These are phyloP conservation scores for Carex cristatella DNA, from an alignment of 176 grass and related monocot genomes.

Conservation along the genomic window DNA sequence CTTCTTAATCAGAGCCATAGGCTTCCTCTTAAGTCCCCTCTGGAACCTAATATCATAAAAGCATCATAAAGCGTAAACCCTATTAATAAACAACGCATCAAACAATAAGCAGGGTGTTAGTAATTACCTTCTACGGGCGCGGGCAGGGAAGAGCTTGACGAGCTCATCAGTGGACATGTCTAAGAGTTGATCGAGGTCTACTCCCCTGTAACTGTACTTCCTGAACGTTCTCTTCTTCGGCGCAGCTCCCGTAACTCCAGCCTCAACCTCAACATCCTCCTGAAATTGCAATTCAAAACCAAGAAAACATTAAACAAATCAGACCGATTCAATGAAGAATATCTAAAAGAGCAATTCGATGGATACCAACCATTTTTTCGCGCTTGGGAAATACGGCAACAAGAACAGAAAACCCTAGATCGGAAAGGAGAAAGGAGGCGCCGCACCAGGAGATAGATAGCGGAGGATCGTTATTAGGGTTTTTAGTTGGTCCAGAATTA, in stretches of 20 bases:
- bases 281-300: constrained; percentile 20
- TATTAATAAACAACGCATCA: too few species aligned
- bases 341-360: neutral
- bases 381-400: neutral
- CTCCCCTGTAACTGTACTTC: constrained; percentile 95
- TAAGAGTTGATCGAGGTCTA: constrained; percentile 91
- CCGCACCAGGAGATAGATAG: neutral
- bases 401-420: constrained; percentile 8
- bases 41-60: constrained; percentile 47
- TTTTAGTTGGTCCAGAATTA: neutral
- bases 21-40: constrained; percentile 97
- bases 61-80: neutral
- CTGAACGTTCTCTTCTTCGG: constrained; percentile 99
- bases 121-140: constrained; percentile 60
- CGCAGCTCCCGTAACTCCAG: constrained; percentile 35
- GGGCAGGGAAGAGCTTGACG: constrained; percentile 77
- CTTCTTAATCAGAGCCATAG: constrained; percentile 94
- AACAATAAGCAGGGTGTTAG: neutral
- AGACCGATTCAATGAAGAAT: neutral
- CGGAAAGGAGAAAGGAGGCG: constrained; percentile 6
- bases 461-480: constrained; percentile 9
- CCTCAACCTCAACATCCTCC: constrained; percentile 62
- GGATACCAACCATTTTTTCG: neutral
- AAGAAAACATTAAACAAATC: neutral
- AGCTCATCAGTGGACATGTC: constrained; percentile 94